phyloP scores from a whole-genome alignment of 2,329 filamentous ascomycete genomes.

The Alternaria infectoria region DNA sequence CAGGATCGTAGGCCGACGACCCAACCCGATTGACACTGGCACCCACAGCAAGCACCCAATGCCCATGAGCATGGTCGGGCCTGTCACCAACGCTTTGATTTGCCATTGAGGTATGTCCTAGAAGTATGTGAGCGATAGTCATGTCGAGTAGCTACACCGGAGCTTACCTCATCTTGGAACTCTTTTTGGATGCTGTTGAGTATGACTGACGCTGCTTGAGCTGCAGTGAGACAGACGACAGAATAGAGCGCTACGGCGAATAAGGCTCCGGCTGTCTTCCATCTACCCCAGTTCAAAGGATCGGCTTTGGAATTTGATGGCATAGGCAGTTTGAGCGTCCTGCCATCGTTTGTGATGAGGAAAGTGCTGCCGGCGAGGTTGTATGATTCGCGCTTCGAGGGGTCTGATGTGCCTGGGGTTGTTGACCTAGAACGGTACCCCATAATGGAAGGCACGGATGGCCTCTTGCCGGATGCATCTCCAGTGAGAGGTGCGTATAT shows the following conservation, averaged over 20 bases:
- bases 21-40: slow-evolving; percentile 47
- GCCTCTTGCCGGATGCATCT: background rate
- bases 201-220: slow-evolving; percentile 28
- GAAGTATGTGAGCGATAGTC: background rate
- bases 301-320: slow-evolving; percentile 33
- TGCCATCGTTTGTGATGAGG: slow-evolving; percentile 30
- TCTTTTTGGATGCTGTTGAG: slow-evolving; percentile 16
- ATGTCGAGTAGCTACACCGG: too few species aligned
- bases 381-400: slow-evolving; percentile 33
- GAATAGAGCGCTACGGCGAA: slow-evolving; percentile 24
- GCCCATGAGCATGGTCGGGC: slow-evolving; percentile 44
- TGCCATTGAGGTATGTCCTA: slow-evolving; percentile 20
- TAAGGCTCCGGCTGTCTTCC: slow-evolving; percentile 28
- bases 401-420: background rate
- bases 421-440: background rate
- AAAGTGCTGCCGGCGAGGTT: slow-evolving; percentile 32
- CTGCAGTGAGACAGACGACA: slow-evolving; percentile 18
- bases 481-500: slow-evolving; percentile 6
- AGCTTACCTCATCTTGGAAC: slow-evolving; percentile 22
- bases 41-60: slow-evolving; percentile 49
- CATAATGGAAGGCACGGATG: background rate
- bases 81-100: slow-evolving; percentile 32
- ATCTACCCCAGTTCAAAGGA: slow-evolving; percentile 31
- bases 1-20: slow-evolving; percentile 48
- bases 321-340: slow-evolving; percentile 29